These are phyloP conservation scores for Phytophthora podocarpi DNA, from an alignment of 352 stramenopile genomes.

Conservation along the genomic window DNA sequence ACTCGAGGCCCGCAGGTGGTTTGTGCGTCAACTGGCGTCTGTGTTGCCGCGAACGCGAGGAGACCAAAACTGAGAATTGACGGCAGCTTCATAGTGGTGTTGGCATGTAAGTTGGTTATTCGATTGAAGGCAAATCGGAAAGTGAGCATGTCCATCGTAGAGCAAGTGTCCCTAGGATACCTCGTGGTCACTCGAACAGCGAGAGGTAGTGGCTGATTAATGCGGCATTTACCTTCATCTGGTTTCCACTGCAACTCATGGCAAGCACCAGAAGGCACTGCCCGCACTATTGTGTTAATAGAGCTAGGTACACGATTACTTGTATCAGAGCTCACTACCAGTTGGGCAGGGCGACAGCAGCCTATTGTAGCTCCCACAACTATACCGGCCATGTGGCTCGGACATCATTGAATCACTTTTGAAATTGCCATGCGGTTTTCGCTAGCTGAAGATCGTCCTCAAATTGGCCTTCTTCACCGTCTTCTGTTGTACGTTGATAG, in stretches of 20 bases:
- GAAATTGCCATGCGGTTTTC: no score
- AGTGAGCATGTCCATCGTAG: conserved; percentile 7
- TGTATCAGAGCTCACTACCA: no score
- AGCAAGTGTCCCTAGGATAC: not conserved
- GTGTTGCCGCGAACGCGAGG: not conserved
- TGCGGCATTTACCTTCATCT: not conserved
- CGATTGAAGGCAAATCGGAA: conserved; percentile 17
- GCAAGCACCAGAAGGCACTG: no score
- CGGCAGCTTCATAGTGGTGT: conserved; percentile 11
- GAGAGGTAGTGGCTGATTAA: conserved; percentile 13
- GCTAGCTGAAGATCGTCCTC: no score
- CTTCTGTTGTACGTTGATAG: no score
- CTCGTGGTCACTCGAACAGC: not conserved
- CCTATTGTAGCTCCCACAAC: no score
- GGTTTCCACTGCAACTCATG: conserved; percentile 15
- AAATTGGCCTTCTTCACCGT: no score
- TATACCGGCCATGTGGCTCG: no score
- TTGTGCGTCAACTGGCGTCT: conserved; percentile 5
- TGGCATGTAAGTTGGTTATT: not conserved
- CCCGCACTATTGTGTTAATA: no score
- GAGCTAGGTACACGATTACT: no score
- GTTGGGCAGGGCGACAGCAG: no score
- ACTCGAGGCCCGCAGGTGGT: conserved; percentile 30
- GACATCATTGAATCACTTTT: no score
- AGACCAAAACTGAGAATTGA: conserved; percentile 20